A percentile compares a stretch with the other conserved stretches of the same genome.
These are phyloP conservation scores for Naganishia onofrii DNA, from an alignment of 768 basidiomycete genomes.

Conservation along the genomic window DNA sequence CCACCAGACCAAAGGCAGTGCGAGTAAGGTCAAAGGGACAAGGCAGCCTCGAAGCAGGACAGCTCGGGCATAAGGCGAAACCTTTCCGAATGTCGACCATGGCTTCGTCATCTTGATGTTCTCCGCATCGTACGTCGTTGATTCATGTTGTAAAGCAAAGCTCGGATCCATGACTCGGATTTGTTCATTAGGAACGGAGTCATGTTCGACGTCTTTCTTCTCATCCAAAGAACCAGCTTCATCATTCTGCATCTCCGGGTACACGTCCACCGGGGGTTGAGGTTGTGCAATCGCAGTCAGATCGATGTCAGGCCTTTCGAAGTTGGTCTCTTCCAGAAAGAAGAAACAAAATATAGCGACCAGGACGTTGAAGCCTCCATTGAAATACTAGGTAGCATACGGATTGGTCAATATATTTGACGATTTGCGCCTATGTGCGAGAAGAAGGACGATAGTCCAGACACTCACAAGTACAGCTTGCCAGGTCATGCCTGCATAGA, in stretches of 20 bases:
- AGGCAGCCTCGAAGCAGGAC: constrained; percentile 29
- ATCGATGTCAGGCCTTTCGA: constrained; percentile 13
- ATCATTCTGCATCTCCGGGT: neutral
- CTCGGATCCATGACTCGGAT: neutral
- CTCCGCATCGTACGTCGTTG: neutral
- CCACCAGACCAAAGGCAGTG: constrained; percentile 27
- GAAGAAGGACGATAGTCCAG: too few species aligned
- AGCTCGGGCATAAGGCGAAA: constrained; percentile 8
- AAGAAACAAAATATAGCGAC: constrained; percentile 33
- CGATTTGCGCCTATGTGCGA: too few species aligned
- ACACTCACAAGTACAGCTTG: constrained; percentile 28
- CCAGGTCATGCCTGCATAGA: constrained; percentile 31
- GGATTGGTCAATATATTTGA: too few species aligned
- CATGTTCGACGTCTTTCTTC: neutral
- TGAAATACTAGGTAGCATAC: constrained; percentile 23
- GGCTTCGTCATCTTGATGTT: neutral
- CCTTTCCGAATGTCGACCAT: neutral
- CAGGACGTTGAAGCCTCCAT: constrained; percentile 18
- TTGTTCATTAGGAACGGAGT: neutral
- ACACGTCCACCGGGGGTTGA: neutral
- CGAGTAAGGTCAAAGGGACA: constrained; percentile 22
- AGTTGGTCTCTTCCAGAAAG: constrained; percentile 33
- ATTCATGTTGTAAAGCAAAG: neutral
- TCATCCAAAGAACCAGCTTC: neutral
- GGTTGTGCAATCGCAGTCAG: neutral